A percentile compares a stretch with the other conserved stretches of the same genome.
Conservation (phyloP, 2,329 filamentous ascomycete genomes). For the Pestalotiopsis sp. region DNA sequence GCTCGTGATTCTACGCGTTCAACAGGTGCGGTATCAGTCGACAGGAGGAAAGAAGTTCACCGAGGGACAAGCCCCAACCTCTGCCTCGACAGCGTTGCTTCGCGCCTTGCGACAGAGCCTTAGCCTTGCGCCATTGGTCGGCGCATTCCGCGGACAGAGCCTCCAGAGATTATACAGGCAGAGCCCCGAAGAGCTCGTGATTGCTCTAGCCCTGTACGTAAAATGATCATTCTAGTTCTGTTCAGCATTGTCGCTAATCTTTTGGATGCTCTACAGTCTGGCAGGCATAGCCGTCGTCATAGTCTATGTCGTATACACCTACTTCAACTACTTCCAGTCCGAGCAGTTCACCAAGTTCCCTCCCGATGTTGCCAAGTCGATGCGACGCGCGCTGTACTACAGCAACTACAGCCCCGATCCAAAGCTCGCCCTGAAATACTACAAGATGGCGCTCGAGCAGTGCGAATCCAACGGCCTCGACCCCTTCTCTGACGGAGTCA, state of each 20-base stretch:
- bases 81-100: constrained; percentile 27
- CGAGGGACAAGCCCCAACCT: constrained; percentile 26
- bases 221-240: background rate
- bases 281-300: constrained; percentile 32
- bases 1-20: constrained; percentile 15
- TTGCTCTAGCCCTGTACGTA: constrained; percentile 44
- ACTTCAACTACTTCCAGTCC: constrained; percentile 59
- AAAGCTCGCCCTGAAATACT: constrained; percentile 79
- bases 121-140: constrained; percentile 36
- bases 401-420: constrained; percentile 77
- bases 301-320: constrained; percentile 44
- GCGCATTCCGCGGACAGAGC: constrained; percentile 40
- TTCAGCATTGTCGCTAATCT: constrained; percentile 31
- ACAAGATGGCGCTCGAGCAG: constrained; percentile 75
- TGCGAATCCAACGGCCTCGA: constrained; percentile 78
- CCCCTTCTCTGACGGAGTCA: constrained; percentile 86
- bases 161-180: constrained; percentile 41
- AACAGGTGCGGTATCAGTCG: constrained; percentile 29
- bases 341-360: constrained; percentile 62
- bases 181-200: constrained; percentile 45
- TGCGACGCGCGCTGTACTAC: constrained; percentile 86
- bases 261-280: constrained; percentile 33
- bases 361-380: constrained; percentile 71
- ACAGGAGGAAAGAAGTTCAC: constrained; percentile 18
- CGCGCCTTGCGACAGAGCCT: constrained; percentile 35